These are phyloP conservation scores for Pseudopyrenochaeta lycopersici DNA, from an alignment of 2,329 filamentous ascomycete genomes.

Conservation along the genomic window DNA sequence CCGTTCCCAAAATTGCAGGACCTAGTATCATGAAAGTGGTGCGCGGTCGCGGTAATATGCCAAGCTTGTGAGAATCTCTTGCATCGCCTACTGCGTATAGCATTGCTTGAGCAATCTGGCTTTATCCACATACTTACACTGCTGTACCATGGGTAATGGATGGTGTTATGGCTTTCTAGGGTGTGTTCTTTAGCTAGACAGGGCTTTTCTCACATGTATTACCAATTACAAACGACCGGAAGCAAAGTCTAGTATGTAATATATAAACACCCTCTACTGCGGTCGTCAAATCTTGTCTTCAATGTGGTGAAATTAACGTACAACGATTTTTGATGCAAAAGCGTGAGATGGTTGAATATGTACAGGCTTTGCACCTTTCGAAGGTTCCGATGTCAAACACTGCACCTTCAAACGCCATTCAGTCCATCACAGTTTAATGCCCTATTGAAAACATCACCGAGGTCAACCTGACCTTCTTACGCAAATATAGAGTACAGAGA, in stretches of 20 bases:
- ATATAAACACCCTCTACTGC: slow-evolving; percentile 27
- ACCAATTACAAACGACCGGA: slow-evolving; percentile 34
- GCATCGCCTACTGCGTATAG: slow-evolving; percentile 25
- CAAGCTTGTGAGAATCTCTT: slow-evolving; percentile 23
- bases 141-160: slow-evolving; percentile 18
- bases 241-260: slow-evolving; percentile 35
- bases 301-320: slow-evolving; percentile 3
- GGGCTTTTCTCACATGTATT: slow-evolving; percentile 39
- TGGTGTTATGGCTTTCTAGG: slow-evolving; percentile 26
- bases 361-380: too few species aligned
- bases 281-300: slow-evolving; percentile 16
- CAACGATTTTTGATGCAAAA: neutral
- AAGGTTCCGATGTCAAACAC: too few species aligned
- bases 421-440: too few species aligned
- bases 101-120: slow-evolving; percentile 20
- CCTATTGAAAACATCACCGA: too few species aligned
- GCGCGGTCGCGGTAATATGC: slow-evolving; percentile 21
- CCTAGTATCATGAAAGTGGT: slow-evolving; percentile 11
- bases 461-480: too few species aligned
- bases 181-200: slow-evolving; percentile 34
- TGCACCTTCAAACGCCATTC: too few species aligned
- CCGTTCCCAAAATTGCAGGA: slow-evolving; percentile 1
- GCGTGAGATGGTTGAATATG: too few species aligned
- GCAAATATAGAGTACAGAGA: too few species aligned
- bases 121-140: slow-evolving; percentile 30